These are phyloP conservation scores for Nitzschia sp. DNA, from an alignment of 108 stramenopile genomes.

Conservation along the genomic window DNA sequence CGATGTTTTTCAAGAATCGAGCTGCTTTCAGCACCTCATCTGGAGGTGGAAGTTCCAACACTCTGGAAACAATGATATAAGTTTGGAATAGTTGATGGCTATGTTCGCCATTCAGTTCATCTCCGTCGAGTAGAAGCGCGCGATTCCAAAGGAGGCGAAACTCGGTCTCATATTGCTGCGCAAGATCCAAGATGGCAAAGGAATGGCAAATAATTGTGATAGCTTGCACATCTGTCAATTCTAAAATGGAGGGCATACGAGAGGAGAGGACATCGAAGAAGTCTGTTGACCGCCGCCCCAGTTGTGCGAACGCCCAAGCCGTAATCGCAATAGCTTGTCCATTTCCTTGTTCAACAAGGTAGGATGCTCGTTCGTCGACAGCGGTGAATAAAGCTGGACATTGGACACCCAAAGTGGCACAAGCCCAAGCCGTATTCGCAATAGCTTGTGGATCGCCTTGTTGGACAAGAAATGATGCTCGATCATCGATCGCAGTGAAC, in stretches of 20 bases:
- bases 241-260: not conserved
- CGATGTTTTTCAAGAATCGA: not conserved
- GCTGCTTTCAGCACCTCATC: not conserved
- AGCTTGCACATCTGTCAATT: not conserved
- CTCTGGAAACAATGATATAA: not conserved
- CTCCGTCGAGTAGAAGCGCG: not conserved
- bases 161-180: not conserved
- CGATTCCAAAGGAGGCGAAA: not conserved
- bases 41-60: not conserved
- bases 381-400: too few species aligned
- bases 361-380: not conserved
- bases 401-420: too few species aligned
- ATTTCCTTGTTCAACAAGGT: constrained; percentile 1
- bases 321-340: constrained; percentile 7
- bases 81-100: not conserved
- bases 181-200: constrained; percentile 2
- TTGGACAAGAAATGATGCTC: too few species aligned
- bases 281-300: not conserved
- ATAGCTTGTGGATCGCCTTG: too few species aligned
- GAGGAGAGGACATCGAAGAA: not conserved
- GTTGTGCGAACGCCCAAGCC: constrained; percentile 19
- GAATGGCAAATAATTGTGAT: constrained; percentile 4
- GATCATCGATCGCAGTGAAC: too few species aligned
- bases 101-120: not conserved
- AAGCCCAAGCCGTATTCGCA: too few species aligned